Percentiles rank a stretch among this genome's conserved stretches.
These are phyloP conservation scores for Talaromyces marneffei DNA, from an alignment of 2,329 filamentous ascomycete genomes.

Conservation along the genomic window DNA sequence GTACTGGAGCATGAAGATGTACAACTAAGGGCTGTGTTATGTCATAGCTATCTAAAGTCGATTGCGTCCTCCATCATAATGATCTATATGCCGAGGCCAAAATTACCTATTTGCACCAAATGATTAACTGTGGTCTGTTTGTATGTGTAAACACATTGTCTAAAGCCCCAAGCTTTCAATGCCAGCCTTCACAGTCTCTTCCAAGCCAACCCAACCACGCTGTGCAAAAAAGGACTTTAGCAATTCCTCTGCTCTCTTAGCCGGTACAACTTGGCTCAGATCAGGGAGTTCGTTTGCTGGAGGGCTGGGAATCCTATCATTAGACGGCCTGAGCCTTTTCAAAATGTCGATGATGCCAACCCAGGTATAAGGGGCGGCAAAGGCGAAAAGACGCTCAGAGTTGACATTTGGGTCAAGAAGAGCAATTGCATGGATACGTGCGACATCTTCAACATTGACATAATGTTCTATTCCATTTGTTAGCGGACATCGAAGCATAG, in stretches of 20 bases:
- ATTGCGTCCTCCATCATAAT: neutral
- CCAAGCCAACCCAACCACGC: slow-evolving; percentile 25
- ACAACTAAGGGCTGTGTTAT: too few species aligned
- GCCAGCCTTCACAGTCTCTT: slow-evolving; percentile 17
- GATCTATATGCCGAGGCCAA: neutral
- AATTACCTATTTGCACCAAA: neutral
- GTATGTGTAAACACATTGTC: too few species aligned
- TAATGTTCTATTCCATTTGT: slow-evolving; percentile 33
- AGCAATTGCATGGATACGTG: slow-evolving; percentile 49
- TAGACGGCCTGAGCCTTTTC: slow-evolving; percentile 36
- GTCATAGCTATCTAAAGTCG: too few species aligned
- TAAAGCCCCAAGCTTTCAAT: slow-evolving; percentile 6
- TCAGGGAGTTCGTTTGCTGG: slow-evolving; percentile 22
- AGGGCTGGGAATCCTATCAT: slow-evolving; percentile 26
- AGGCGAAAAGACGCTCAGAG: slow-evolving; percentile 50
- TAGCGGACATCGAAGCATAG: neutral
- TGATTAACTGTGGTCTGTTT: neutral
- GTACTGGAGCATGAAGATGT: neutral
- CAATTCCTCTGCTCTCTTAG: slow-evolving; percentile 24
- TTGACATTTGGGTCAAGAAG: slow-evolving; percentile 41
- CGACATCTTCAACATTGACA: slow-evolving; percentile 44
- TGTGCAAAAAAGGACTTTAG: slow-evolving; percentile 25
- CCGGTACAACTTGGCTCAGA: slow-evolving; percentile 21
- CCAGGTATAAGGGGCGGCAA: slow-evolving; percentile 43
- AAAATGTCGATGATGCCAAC: slow-evolving; percentile 38